These are phyloP conservation scores for Gloeostereum incarnatum DNA, from an alignment of 768 basidiomycete species.

Conservation along the genomic window DNA sequence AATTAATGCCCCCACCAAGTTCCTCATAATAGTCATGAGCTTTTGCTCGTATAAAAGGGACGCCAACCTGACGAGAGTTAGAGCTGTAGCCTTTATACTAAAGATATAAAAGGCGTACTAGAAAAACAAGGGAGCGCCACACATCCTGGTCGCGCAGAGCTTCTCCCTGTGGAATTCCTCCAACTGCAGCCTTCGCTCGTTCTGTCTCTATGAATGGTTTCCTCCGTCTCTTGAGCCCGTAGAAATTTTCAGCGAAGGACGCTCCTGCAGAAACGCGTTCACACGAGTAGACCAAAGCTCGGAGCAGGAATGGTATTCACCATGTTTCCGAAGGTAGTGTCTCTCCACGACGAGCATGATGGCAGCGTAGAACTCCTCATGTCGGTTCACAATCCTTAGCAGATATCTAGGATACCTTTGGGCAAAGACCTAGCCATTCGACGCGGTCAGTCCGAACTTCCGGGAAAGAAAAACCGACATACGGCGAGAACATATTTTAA, in stretches of 20 bases:
- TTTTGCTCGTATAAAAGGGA: slow-evolving; percentile 88
- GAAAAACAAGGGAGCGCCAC: slow-evolving; percentile 66
- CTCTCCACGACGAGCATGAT: slow-evolving; percentile 88
- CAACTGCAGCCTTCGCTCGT: slow-evolving; percentile 58
- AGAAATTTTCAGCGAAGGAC: slow-evolving; percentile 94
- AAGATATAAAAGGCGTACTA: slow-evolving; percentile 43
- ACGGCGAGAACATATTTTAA: slow-evolving; percentile 91
- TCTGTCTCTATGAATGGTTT: slow-evolving; percentile 64
- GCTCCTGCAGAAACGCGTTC: slow-evolving; percentile 46
- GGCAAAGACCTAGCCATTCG: slow-evolving; percentile 67
- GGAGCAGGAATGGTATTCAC: slow-evolving; percentile 48
- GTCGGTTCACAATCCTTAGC: slow-evolving; percentile 81
- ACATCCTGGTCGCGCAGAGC: slow-evolving; percentile 59
- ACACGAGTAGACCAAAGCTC: background rate
- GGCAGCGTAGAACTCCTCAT: slow-evolving; percentile 92
- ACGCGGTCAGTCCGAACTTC: background rate
- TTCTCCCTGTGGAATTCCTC: slow-evolving; percentile 55
- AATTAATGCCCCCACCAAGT: slow-evolving; percentile 70
- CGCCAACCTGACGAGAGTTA: slow-evolving; percentile 59
- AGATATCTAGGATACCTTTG: slow-evolving; percentile 92
- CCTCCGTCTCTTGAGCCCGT: slow-evolving; percentile 78
- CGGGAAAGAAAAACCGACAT: slow-evolving; percentile 17
- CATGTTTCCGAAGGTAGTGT: slow-evolving; percentile 81
- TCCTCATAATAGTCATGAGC: slow-evolving; percentile 86
- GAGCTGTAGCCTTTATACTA: background rate